Percentiles rank a stretch among this genome's conserved stretches.
These are phyloP conservation scores for Rhizophora mangle DNA, from an alignment of 345 rosid species.

Conservation along the genomic window DNA sequence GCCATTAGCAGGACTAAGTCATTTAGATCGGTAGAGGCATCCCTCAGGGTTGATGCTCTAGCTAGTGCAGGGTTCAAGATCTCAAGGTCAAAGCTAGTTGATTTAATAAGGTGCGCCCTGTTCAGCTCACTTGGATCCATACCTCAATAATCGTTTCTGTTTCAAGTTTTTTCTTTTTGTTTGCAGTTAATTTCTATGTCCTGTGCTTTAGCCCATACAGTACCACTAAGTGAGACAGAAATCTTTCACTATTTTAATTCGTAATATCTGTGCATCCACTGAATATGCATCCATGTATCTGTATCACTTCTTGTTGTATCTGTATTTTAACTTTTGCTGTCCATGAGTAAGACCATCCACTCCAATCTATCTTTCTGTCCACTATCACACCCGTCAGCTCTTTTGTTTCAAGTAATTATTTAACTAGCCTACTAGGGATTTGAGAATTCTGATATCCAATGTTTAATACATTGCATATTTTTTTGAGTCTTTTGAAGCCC, in stretches of 20 bases:
- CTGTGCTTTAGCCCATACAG: not conserved
- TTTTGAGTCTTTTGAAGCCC: no score
- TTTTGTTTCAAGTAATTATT: not conserved
- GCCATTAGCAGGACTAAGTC: conserved; percentile 58
- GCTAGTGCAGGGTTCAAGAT: conserved; percentile 99
- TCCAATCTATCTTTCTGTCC: not conserved
- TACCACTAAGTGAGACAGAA: not conserved
- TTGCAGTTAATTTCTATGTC: not conserved
- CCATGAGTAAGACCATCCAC: not conserved
- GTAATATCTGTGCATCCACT: not conserved
- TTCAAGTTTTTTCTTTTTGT: not conserved
- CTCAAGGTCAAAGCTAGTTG: conserved; percentile 77
- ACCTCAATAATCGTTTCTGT: not conserved
- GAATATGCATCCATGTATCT: not conserved
- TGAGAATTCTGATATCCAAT: not conserved
- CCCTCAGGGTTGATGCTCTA: conserved; percentile 85
- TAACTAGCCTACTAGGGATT: not conserved
- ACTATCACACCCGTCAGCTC: not conserved
- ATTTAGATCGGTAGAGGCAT: conserved; percentile 78
- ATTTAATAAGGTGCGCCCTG: conserved; percentile 60
- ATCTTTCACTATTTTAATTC: not conserved
- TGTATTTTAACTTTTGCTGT: not conserved
- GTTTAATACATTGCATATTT: not conserved
- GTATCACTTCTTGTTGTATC: not conserved
- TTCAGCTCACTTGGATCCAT: not conserved